Percentiles rank a stretch among this genome's conserved stretches.
Evolutionary conservation across 768 basidiomycete species (phyloP).

Genomic region (Leccinum ochraceum): DNA sequence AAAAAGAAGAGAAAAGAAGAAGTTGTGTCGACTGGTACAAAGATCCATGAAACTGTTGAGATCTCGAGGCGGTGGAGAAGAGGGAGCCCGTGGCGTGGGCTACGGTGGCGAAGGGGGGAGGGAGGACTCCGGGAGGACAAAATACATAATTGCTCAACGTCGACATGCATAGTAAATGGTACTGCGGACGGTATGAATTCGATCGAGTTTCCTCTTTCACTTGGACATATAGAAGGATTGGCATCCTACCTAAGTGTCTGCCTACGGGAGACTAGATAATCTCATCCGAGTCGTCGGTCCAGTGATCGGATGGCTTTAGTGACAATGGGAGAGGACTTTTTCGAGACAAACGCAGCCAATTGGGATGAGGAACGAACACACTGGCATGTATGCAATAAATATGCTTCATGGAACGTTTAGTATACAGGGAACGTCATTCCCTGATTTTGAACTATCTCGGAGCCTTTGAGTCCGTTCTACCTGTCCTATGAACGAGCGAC

Average conservation of each 20-base stretch:
- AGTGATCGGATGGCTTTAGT: no score
- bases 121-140: no score
- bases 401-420: background rate
- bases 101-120: no score
- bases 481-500: background rate
- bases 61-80: slow-evolving; percentile 3
- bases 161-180: slow-evolving; percentile 3
- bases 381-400: background rate
- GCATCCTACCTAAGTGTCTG: no score
- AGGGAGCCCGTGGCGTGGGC: no score
- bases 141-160: slow-evolving; percentile 9
- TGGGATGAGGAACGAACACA: background rate
- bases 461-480: background rate
- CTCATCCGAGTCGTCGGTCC: no score
- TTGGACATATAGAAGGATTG: no score
- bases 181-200: background rate
- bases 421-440: background rate
- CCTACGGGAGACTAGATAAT: no score
- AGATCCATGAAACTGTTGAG: background rate
- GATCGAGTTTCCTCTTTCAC: background rate
- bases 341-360: background rate
- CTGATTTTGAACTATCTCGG: background rate
- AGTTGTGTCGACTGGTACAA: background rate
- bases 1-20: background rate
- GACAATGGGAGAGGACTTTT: no score